Evolutionary conservation across 345 rosid genomes (phyloP), one percentile per base, ranked within the genome.

Genomic region (Camelina neglecta): DNA sequence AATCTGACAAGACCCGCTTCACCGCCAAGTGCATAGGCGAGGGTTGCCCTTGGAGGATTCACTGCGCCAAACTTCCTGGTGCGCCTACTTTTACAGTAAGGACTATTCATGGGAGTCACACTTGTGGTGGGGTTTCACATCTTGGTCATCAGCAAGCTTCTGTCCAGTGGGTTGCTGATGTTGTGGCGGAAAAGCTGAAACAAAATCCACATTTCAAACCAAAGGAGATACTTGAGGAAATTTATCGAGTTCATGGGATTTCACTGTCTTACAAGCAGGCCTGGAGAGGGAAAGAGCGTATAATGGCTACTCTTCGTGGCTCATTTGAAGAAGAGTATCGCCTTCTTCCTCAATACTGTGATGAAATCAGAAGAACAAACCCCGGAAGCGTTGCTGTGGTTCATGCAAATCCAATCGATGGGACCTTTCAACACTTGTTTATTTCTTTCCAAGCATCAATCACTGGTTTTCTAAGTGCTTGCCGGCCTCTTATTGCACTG

Each of bases 61-160:
- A 93, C 74, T 93, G 95, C 7, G 98, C 98, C 71, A 93, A 88
- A 76, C 85, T 91, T 59, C 92, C 96, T 0, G 87, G 88, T 26
- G 86, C 81, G 26, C 92, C 96, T 3, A 93, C 89, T 72, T 93
- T 93, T 77, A 88, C 97, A 0, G 84, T 93, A 55, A 86, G 97
- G 74, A 93, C 98, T 45, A 80, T 93, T 74, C 92, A 90, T 55
- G 88, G 79, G 42, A 79, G 29, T 35, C 98, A 93, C 75, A 66
- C 84, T 49, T 93, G 98, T 77, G 90, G 90, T 79, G 98, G 98
- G 47, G 85, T 91, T 60, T 65, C 89, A 26, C 93, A 87, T 80
- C 93, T 93, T 45, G 98, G 98, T 83, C 97, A 93, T 76, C 96
- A 91, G 29, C 98, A 93, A 74, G 97, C 98, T 67, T 90, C 97